Base-by-base conservation (phyloP, 768 basidiomycete genomes). In the Amyloporia xantha region DNA sequence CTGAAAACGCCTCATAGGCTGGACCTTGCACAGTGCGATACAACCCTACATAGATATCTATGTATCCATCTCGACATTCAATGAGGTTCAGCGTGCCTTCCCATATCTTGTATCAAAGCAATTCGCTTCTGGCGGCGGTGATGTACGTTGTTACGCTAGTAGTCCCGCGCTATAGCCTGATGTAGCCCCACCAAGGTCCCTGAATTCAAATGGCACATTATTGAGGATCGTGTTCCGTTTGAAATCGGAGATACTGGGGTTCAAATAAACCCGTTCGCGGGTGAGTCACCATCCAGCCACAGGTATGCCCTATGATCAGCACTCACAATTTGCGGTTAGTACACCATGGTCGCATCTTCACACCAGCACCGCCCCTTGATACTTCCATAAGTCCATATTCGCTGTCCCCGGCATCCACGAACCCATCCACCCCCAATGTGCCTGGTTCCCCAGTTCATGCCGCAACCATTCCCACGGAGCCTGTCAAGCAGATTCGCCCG, bases 51-150 rank as follows among this genome's bases (percentile, higher is more conserved):
- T 93, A 46, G 87, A 91, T 58, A 67, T 93, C 36, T 91, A 91
- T 62, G 66, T 79, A 36, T 84, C 85, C 4, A 66, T 71, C 50
- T 71, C 67, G 7, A 91, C 90, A 0, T 87, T 81, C 56, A 56
- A 59, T 7, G 84, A 82, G 55, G 77, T 92, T 7, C 71, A 82
- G 52, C 68, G 77, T 49, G 71, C 86, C 3, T 92, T 91, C 67
- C 91, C 91, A 11, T 94, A 93, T 65, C 75, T 92, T 20, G 82
- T 90, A 15, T 68, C 79, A 5, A 85, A 77, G 59, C 83, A 84
- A 51, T 81, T 77, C 54, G 85, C 85, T 1, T 83, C 86, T n/a
- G 84, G 88, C 45, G 81, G 86, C 27, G 86, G 86, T 33, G 85
- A 86, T 67, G 87, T 85, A 57, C 55, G 74, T 64, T 25, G 25